Conservation (phyloP, 345 rosid genomes). For the Carallia pectinifolia region DNA sequence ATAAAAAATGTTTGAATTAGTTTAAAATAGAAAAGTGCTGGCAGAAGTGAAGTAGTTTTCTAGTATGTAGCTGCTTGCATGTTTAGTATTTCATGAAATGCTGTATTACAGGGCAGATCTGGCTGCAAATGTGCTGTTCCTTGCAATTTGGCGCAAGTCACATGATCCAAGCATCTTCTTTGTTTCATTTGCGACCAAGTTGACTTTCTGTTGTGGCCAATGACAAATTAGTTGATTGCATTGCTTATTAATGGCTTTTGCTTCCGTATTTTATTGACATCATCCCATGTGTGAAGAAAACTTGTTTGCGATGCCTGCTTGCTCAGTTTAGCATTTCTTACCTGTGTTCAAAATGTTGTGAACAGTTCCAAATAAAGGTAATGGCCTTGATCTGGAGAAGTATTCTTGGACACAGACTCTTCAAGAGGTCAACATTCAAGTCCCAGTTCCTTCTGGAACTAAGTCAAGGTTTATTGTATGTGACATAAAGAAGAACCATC, state of each 20-base stretch:
- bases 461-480: conserved; percentile 64
- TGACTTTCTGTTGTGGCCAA: too few species aligned
- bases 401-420: conserved; percentile 90
- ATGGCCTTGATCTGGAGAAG: conserved; percentile 82
- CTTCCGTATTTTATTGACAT: too few species aligned
- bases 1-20: too few species aligned
- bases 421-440: conserved; percentile 67
- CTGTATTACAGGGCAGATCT: not conserved
- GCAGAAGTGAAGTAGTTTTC: too few species aligned
- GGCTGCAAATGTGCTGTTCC: not conserved
- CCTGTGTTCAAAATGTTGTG: not conserved
- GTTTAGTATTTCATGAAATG: too few species aligned
- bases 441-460: conserved; percentile 80
- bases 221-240: too few species aligned
- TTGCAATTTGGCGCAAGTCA: not conserved
- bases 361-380: conserved; percentile 83
- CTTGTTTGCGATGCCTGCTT: not conserved
- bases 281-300: too few species aligned
- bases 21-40: too few species aligned
- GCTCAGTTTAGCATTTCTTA: not conserved
- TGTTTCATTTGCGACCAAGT: too few species aligned
- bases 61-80: not conserved
- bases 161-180: not conserved
- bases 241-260: too few species aligned
- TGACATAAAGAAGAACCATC: conserved; percentile 79